Conservation (phyloP, 805 yeast species). For the Myxozyma geophila region DNA sequence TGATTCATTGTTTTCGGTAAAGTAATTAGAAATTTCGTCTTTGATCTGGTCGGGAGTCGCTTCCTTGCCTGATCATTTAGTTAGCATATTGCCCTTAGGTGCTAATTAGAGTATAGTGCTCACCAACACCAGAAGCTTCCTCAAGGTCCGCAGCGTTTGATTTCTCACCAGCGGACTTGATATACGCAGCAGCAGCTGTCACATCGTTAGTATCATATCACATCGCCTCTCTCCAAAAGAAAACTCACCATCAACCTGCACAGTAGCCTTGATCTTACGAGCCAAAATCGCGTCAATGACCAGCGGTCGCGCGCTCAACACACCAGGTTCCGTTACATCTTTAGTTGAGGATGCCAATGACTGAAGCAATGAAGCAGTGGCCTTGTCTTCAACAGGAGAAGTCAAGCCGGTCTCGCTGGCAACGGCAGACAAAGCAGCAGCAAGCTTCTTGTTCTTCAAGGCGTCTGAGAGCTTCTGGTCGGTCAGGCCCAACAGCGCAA, state of each 20-base stretch:
- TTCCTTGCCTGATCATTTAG: constrained; percentile 57
- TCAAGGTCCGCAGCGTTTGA: constrained; percentile 60
- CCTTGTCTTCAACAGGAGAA: constrained; percentile 51
- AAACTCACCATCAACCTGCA: constrained; percentile 66
- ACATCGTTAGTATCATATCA: background rate
- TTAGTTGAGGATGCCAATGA: constrained; percentile 52
- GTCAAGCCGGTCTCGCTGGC: constrained; percentile 51
- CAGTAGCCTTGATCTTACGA: constrained; percentile 65
- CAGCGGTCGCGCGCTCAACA: constrained; percentile 53
- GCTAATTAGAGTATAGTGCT: background rate
- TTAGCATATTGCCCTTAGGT: background rate
- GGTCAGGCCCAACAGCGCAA: constrained; percentile 33
- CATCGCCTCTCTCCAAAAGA: background rate
- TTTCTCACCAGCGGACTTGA: constrained; percentile 54
- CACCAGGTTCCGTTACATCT: constrained; percentile 41
- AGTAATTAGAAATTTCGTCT: constrained; percentile 60
- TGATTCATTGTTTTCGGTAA: constrained; percentile 61
- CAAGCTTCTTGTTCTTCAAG: constrained; percentile 81
- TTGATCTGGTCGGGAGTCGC: constrained; percentile 70
- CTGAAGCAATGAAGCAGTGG: constrained; percentile 69
- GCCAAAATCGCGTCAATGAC: constrained; percentile 66
- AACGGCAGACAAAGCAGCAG: constrained; percentile 66
- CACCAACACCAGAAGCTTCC: constrained; percentile 65
- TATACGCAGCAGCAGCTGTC: constrained; percentile 57
- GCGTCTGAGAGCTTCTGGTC: constrained; percentile 70